A percentile compares a stretch with the other conserved stretches of the same genome.
phyloP scores from a whole-genome alignment of 2,329 filamentous ascomycete species.

The Fusarium pseudonygamai region DNA sequence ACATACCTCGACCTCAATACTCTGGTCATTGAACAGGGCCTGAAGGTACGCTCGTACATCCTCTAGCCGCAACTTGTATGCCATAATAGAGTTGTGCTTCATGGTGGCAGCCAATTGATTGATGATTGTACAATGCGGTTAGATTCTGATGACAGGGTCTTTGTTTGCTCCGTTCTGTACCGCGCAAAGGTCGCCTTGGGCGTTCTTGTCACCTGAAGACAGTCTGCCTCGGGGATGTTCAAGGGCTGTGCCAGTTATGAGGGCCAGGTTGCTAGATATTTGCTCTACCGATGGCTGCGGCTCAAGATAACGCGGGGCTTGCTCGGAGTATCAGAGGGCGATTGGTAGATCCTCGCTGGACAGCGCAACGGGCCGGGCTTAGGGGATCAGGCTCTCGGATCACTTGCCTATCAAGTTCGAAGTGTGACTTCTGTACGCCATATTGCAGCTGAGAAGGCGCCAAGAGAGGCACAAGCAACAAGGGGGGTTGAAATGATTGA shows the following conservation, averaged over 20 bases:
- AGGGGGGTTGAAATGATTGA: background rate
- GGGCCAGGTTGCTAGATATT: conserved; percentile 1
- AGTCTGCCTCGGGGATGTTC: conserved; percentile 5
- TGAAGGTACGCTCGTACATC: background rate
- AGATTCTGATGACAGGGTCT: background rate
- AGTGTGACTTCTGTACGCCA: background rate
- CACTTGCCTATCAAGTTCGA: background rate
- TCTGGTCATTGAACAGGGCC: background rate
- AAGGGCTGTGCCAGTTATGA: background rate
- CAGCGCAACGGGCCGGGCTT: background rate
- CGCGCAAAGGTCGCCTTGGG: background rate
- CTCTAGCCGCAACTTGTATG: conserved; percentile 7
- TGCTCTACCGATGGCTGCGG: background rate
- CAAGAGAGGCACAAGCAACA: background rate
- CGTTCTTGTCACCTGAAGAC: background rate
- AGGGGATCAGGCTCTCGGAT: background rate
- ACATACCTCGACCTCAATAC: conserved; percentile 13
- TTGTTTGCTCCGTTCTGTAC: background rate
- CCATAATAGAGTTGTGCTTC: conserved; percentile 3
- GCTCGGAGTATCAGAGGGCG: background rate
- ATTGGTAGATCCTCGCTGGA: background rate
- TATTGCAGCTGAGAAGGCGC: background rate
- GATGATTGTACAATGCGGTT: background rate
- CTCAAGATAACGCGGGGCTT: background rate
- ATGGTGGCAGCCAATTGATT: background rate